phyloP scores from a whole-genome alignment of 2,329 filamentous ascomycete genomes.

The Aspergillus versicolor region DNA sequence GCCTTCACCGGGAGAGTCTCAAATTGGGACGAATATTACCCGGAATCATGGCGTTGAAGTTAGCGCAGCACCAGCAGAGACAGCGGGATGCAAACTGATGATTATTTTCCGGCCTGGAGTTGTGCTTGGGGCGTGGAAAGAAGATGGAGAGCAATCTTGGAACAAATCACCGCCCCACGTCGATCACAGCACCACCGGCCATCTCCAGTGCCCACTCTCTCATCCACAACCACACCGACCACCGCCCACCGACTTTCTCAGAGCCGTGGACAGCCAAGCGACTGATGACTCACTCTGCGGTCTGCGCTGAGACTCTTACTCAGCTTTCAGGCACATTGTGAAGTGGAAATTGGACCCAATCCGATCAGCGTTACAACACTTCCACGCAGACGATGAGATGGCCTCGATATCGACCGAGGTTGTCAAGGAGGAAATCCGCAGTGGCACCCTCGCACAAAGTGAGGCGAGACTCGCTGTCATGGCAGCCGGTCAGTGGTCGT shows the following conservation, averaged over 20 bases:
- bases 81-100: not conserved
- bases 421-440: not conserved
- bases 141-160: not conserved
- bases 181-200: constrained; percentile 3
- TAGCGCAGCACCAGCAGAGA: constrained; percentile 5
- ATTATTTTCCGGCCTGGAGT: not conserved
- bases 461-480: constrained; percentile 20
- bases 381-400: not conserved
- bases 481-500: constrained; percentile 17
- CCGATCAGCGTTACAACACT: not conserved
- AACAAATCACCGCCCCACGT: constrained; percentile 6
- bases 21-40: constrained; percentile 2
- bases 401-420: not conserved
- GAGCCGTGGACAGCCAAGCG: not conserved
- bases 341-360: not conserved
- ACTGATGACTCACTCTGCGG: not conserved
- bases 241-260: not conserved
- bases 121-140: constrained; percentile 1
- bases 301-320: not conserved
- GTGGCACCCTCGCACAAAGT: constrained; percentile 16
- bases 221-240: not conserved
- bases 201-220: no score
- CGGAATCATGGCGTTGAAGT: not conserved
- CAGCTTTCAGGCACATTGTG: not conserved
- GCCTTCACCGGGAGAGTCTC: constrained; percentile 17